Percentiles rank a stretch among this genome's conserved stretches.
Conservation (phyloP, 176 grass and related monocot species). For the Carex myosuroides region DNA sequence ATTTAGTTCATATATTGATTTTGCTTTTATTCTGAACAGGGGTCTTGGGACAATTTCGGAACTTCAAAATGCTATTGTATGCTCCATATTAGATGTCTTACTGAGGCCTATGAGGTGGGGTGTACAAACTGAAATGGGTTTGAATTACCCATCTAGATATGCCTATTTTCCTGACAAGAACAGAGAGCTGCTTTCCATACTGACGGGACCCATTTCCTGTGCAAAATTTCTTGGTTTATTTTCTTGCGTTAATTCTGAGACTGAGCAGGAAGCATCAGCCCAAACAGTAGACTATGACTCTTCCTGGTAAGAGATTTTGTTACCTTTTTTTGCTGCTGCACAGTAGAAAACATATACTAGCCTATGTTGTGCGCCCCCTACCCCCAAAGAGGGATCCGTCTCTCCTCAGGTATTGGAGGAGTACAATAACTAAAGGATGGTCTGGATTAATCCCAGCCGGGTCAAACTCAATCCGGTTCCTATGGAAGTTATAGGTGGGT, state of each 20-base stretch:
- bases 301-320: constrained; percentile 43
- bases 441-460: no score
- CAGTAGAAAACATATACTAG: neutral
- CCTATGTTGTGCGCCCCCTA: neutral
- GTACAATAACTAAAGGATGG: no score
- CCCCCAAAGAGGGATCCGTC: no score
- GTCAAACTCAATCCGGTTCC: no score
- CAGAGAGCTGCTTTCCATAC: constrained; percentile 45
- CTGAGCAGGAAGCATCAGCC: constrained; percentile 26
- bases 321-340: neutral
- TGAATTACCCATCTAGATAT: constrained; percentile 45
- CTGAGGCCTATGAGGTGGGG: constrained; percentile 66
- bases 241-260: constrained; percentile 35
- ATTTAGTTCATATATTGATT: constrained; percentile 1
- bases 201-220: constrained; percentile 62
- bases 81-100: constrained; percentile 66
- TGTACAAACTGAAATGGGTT: constrained; percentile 52
- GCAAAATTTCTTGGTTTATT: constrained; percentile 56
- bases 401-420: no score
- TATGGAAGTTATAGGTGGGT: no score
- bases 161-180: constrained; percentile 64
- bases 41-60: constrained; percentile 51
- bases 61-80: constrained; percentile 52
- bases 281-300: constrained; percentile 42
- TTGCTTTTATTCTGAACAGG: constrained; percentile 33